These are phyloP conservation scores for Lecanicillium sp. DNA, from an alignment of 2,329 filamentous ascomycete species.

Conservation along the genomic window DNA sequence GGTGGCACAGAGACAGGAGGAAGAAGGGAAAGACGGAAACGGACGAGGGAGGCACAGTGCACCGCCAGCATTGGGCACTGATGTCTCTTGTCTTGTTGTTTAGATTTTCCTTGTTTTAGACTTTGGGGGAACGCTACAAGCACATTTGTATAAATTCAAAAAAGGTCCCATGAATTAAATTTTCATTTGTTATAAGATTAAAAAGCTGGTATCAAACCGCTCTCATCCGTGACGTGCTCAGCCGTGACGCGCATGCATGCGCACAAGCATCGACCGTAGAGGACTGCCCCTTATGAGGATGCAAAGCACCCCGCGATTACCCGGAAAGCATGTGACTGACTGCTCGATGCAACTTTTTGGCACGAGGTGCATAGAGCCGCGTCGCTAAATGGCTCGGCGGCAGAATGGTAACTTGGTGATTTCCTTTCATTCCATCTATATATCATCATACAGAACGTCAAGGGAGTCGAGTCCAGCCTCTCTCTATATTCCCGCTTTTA, in stretches of 20 bases:
- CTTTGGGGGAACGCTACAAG: slow-evolving; percentile 9
- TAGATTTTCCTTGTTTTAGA: slow-evolving; percentile 13
- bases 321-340: slow-evolving; percentile 9
- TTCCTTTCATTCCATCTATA: slow-evolving; percentile 4
- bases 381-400: background rate
- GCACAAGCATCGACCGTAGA: too few relatives aligned
- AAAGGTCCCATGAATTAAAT: slow-evolving; percentile 10
- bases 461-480: background rate
- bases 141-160: slow-evolving; percentile 16
- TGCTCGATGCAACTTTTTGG: too few relatives aligned
- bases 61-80: background rate
- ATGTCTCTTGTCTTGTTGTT: background rate
- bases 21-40: background rate
- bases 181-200: slow-evolving; percentile 14
- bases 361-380: background rate
- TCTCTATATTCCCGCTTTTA: background rate
- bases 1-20: background rate
- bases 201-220: too few relatives aligned
- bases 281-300: too few relatives aligned
- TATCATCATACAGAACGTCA: slow-evolving; percentile 5
- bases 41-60: background rate
- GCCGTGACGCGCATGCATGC: too few relatives aligned
- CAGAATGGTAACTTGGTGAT: background rate
- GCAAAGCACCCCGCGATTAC: background rate
- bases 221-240: too few relatives aligned